Conservation (phyloP, 305 asterid species). For the Solanum hybrid region DNA sequence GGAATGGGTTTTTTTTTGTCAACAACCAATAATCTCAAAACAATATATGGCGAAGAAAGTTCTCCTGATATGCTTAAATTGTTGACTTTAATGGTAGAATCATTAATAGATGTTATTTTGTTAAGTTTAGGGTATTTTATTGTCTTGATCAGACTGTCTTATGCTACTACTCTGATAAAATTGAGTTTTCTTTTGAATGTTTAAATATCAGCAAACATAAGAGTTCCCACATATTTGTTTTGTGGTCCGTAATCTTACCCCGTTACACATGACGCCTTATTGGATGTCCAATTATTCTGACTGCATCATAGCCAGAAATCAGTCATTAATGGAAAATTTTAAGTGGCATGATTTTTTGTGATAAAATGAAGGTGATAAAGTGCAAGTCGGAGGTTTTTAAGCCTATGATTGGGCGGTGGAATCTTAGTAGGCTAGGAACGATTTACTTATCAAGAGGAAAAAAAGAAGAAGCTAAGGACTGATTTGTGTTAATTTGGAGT, state of each 20-base stretch:
- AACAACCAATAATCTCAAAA: neutral
- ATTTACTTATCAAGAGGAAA: neutral
- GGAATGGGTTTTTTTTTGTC: neutral
- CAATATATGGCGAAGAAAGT: neutral
- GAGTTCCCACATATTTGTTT: neutral
- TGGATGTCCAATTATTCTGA: neutral
- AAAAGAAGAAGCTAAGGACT: neutral
- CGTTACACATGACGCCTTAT: neutral
- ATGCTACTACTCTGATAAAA: neutral
- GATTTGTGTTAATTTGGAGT: neutral
- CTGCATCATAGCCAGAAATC: neutral
- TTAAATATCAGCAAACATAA: neutral
- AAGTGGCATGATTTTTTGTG: neutral
- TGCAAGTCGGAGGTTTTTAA: neutral
- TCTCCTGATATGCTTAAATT: neutral
- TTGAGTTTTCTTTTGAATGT: neutral
- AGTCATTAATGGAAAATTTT: neutral
- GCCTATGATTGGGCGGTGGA: neutral
- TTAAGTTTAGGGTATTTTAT: neutral
- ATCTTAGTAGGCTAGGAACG: neutral
- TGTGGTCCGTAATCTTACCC: neutral
- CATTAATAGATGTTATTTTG: neutral
- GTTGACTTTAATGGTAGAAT: neutral
- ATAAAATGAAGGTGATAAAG: neutral
- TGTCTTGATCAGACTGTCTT: neutral